Evolutionary conservation across 371 early-diverging fungal species (phyloP), one percentile per base, ranked within the genome.

Genomic region (Sporodiniella umbellata): DNA sequence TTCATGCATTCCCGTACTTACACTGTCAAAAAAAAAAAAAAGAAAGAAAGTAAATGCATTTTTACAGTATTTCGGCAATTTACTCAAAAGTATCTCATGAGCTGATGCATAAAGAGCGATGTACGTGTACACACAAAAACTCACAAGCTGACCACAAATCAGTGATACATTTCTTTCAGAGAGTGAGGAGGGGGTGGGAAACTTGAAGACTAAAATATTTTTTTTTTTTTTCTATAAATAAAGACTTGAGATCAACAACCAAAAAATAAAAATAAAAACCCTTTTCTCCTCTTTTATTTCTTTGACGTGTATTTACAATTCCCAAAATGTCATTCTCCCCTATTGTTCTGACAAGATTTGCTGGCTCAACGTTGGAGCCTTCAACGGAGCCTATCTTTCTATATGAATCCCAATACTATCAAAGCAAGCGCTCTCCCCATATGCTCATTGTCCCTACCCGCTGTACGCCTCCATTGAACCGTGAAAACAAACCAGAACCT

Each of bases 311-410:
- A 8, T 35, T 35, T 35, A 1, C 15, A 1, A 35, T 35, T 35
- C 15, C 11, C 5, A 35, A n/a, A 6, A 35, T 35, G 35, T 35
- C 35, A 11, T 33, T 31, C 5, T 39, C 43, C 5, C 46, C 54
- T 8, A 48, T 58, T 51, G 26, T 40, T 44, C 54, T 63, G 22
- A 50, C 55, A 47, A 53, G 52, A 39, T 63, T 54, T 45, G 54
- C 64, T 33, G 64, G 64, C 8, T 63, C 64, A 21, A 63, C 64
- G 11, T 42, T 63, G 5, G 58, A 58, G 25, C 64, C 64, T 15
- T 38, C 39, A 14, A 45, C 52, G 35, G 55, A 58, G 7, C 58
- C 64, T 15, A 52, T 63, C 45, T 37, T 58, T 15, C 51, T 63
- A 11, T 63, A 58, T 58, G 62, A 61, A 19, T 35, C 62, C 21